Evolutionary conservation across 2,329 filamentous ascomycete genomes (phyloP), one percentile per base, ranked within the genome.

Genomic region (Colletotrichum lindemuthianum): DNA sequence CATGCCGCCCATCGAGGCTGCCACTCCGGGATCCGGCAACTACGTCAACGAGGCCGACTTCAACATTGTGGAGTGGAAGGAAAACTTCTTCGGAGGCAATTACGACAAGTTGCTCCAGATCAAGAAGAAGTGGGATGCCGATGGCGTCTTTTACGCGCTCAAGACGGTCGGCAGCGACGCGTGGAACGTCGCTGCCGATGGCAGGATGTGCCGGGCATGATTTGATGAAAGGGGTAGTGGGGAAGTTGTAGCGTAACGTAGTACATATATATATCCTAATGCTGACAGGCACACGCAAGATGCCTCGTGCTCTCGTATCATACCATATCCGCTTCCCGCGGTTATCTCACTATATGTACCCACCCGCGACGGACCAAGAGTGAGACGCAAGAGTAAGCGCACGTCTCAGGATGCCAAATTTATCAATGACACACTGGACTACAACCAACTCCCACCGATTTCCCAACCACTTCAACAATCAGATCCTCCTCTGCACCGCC

Each of bases 31-130:
- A 2, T 72, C 72, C 1, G 82, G 82, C 5, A 75, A 80, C 5
- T 85, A 85, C 66, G 71, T 83, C 70, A 85, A 84, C 65, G 85
- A 88, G 75, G 81, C 77, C 2, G 81, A 86, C 70, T 79, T 82
- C 45, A 75, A 77, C 63, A 77, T 85, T 70, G 78, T 77, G 1
- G 68, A 81, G 59, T 86, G 76, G 70, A 74, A 82, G 68, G 69
- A 77, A 36, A 73, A 71, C 3, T 85, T 85, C 72, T 86, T 78
- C 69, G 84, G 83, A 1, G 65, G 43, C 2, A 83, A 84, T 63
- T 86, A 85, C 60, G 60, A 70, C 1, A 68, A 66, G 9, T 68
- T 86, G 16, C 58, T 77, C 12, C 39, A 49, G 0, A 75, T 87
- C 36, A 88, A 88, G 78, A 69, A 75, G 39, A 81, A 78, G 69